Evolutionary conservation across 495 filamentous ascomycete genomes (phyloP).

Genomic region (Haplographium delicatum): DNA sequence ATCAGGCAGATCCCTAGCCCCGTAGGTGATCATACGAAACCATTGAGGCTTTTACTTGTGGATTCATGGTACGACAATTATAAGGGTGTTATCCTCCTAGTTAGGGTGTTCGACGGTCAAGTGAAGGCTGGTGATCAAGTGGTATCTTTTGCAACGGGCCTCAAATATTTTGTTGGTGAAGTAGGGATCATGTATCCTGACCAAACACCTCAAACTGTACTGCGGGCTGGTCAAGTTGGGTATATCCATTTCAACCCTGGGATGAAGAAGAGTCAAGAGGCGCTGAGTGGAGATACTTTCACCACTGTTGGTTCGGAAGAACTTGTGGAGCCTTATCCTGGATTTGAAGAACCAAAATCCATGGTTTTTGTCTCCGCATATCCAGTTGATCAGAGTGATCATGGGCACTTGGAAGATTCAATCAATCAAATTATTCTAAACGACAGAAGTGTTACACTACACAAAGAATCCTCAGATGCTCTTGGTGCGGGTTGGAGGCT

Average conservation of each 20-base stretch:
- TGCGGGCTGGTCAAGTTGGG: constrained; percentile 90
- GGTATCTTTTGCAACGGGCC: constrained; percentile 75
- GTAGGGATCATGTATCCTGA: constrained; percentile 94
- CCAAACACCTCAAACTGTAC: constrained; percentile 70
- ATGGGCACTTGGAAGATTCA: constrained; percentile 84
- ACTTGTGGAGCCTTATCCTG: constrained; percentile 72
- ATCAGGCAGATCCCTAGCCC: constrained; percentile 81
- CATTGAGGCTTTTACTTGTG: constrained; percentile 80
- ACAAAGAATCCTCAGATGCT: constrained; percentile 90
- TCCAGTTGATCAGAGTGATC: constrained; percentile 83
- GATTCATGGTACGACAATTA: constrained; percentile 98
- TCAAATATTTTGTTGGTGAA: constrained; percentile 88
- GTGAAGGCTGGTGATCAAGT: constrained; percentile 78
- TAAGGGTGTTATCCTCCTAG: constrained; percentile 86
- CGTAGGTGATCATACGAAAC: constrained; percentile 61
- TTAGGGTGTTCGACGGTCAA: constrained; percentile 85
- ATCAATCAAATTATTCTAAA: constrained; percentile 92
- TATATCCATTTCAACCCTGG: constrained; percentile 97
- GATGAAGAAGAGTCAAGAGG: constrained; percentile 93
- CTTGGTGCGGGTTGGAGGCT: constrained; percentile 90
- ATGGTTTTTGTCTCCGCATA: constrained; percentile 99
- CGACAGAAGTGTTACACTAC: constrained; percentile 87
- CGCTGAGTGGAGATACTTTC: constrained; percentile 93
- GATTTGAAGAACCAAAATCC: constrained; percentile 95
- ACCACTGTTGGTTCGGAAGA: constrained; percentile 78